Evolutionary conservation across 768 basidiomycete species (phyloP).

Genomic region (Suillus tomentosus): DNA sequence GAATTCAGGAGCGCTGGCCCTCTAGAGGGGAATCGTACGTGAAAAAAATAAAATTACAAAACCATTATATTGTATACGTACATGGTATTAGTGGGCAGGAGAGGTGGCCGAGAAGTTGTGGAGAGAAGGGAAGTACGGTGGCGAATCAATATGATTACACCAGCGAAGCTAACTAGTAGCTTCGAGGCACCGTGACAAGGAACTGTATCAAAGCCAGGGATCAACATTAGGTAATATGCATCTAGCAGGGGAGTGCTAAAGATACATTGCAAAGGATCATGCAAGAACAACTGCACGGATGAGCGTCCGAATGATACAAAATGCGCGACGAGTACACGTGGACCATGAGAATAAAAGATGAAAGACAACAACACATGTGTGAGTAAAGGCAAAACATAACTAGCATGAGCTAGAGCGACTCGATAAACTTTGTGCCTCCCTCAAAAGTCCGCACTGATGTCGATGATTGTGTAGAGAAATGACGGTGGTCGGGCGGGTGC

Average conservation of each 20-base stretch:
- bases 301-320: conserved; percentile 3
- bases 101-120: not conserved
- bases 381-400: not conserved
- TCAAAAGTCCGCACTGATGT: conserved; percentile 40
- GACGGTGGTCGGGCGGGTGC: conserved; percentile 16
- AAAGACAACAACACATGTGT: not conserved
- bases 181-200: not conserved
- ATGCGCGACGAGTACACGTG: not conserved
- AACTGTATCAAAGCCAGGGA: not conserved
- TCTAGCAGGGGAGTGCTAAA: conserved; percentile 1
- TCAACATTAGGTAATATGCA: not conserved
- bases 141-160: not conserved
- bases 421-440: conserved; percentile 53
- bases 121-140: not conserved
- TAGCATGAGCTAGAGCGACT: conserved; percentile 33
- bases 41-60: no score
- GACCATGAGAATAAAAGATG: not conserved
- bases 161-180: not conserved
- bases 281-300: not conserved
- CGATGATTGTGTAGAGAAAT: conserved; percentile 27
- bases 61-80: no score
- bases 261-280: not conserved
- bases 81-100: no score
- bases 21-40: no score
- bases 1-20: no score